Percentiles rank a stretch among this genome's conserved stretches.
phyloP scores from a whole-genome alignment of 2,329 filamentous ascomycete species.

The Fusarium nematophilum region DNA sequence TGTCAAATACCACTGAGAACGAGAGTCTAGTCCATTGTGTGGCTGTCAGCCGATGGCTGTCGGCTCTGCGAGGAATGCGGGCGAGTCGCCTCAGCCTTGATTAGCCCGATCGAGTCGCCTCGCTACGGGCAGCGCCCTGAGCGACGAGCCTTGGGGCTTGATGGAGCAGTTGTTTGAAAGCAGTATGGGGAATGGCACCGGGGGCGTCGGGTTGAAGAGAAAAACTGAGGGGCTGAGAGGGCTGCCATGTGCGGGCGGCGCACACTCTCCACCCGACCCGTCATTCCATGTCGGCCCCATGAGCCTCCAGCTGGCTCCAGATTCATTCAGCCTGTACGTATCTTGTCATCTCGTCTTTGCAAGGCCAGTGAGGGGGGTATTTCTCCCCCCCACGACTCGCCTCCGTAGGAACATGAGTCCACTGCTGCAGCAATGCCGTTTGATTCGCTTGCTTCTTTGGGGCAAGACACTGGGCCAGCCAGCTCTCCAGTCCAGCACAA shows the following conservation, averaged over 20 bases:
- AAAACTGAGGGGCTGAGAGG: slow-evolving; percentile 29
- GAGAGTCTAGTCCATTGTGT: neutral
- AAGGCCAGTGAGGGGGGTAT: neutral
- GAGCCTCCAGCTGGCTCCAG: slow-evolving; percentile 2
- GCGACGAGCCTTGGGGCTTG: slow-evolving; percentile 31
- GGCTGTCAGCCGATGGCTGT: neutral
- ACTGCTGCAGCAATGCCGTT: slow-evolving; percentile 13
- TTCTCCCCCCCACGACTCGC: neutral
- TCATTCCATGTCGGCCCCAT: slow-evolving; percentile 26
- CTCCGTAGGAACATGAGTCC: neutral
- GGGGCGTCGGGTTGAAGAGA: slow-evolving; percentile 21
- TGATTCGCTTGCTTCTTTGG: slow-evolving; percentile 19
- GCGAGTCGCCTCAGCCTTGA: slow-evolving; percentile 31
- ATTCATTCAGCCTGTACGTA: slow-evolving; percentile 1
- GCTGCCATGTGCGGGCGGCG: slow-evolving; percentile 35
- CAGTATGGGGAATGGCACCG: slow-evolving; percentile 17
- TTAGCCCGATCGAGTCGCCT: slow-evolving; percentile 16
- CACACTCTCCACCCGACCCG: slow-evolving; percentile 28
- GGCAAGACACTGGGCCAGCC: slow-evolving; percentile 16
- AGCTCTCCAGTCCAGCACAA: slow-evolving; percentile 28
- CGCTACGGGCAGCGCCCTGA: slow-evolving; percentile 42
- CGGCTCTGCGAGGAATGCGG: slow-evolving; percentile 27
- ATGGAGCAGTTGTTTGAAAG: slow-evolving; percentile 25
- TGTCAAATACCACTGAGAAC: neutral
- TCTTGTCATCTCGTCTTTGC: neutral